These are phyloP conservation scores for Chlamydomonas eustigma DNA, from an alignment of 139 green algal genomes.

Conservation along the genomic window DNA sequence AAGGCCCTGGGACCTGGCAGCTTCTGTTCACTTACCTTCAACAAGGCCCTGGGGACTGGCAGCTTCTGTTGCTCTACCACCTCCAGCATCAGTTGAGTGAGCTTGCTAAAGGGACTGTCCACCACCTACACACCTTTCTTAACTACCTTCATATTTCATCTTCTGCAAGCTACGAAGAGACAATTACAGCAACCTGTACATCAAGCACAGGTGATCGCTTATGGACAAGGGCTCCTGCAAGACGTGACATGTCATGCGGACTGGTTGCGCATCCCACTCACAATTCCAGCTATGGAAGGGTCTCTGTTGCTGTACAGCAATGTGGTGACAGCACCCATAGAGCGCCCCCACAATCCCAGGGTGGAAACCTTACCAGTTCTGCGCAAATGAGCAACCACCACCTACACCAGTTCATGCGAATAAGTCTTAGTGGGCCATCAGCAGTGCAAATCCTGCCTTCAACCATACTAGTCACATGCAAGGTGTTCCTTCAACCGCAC, in stretches of 20 bases:
- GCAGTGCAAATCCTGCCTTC: too few species aligned
- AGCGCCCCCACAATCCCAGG: slow-evolving; percentile 91
- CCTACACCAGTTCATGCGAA: not conserved
- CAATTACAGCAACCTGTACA: too few species aligned
- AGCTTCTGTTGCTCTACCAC: slow-evolving; percentile 72
- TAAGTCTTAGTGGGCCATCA: too few species aligned
- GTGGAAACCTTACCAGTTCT: slow-evolving; percentile 41
- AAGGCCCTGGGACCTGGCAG: too few species aligned
- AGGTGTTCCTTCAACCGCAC: too few species aligned
- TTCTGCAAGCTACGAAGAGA: too few species aligned
- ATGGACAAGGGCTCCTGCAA: too few species aligned
- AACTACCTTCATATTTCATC: too few species aligned
- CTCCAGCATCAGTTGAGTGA: slow-evolving; percentile 88
- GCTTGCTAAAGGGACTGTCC: slow-evolving; percentile 86
- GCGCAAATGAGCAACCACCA: slow-evolving; percentile 43
- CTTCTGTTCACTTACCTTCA: slow-evolving; percentile 7
- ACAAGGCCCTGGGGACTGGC: slow-evolving; percentile 43
- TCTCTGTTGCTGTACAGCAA: slow-evolving; percentile 65
- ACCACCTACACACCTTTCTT: slow-evolving; percentile 77
- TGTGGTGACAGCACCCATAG: slow-evolving; percentile 92
- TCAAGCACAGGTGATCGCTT: too few species aligned
- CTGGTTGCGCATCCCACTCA: too few species aligned
- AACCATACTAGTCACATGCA: too few species aligned
- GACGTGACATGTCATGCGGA: too few species aligned
- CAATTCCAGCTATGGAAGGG: slow-evolving; percentile 10